Base-by-base conservation (phyloP, 768 basidiomycete species). In the Mycena floridula region DNA sequence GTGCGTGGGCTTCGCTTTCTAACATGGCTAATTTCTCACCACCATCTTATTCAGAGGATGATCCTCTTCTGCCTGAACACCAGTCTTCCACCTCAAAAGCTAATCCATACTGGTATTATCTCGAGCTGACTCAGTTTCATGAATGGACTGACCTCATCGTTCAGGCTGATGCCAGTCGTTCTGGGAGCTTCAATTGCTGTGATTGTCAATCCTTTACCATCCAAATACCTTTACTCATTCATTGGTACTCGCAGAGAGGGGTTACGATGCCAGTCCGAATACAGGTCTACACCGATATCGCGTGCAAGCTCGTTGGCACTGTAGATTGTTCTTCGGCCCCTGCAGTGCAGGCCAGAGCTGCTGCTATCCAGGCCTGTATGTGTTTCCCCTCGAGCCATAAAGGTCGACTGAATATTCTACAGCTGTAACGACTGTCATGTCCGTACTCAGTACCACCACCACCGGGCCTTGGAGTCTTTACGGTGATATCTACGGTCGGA, bases 391-490 rank as follows among this genome's bases (percentile, higher is more conserved):
- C 42, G 1, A 18, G 20, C 9, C 6, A 18, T 22, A 16, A 12
- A 24, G 7, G 9, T 11, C 21, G 20, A 42, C 12, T 36, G 8
- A 13, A 12, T 25, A 16, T 39, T 39, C 25, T 37, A 28, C 43
- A 76, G 75, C 79, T 40, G 79, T 94, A 61, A 82, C 82, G 2
- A 81, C 86, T 9, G 74, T 74, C 7, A 85, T 87, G 81, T 90
- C 88, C 42, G 58, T 78, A 6, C 69, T 96, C 30, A 85, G 87
- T 42, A 88, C 89, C 1, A 65, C 89, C 38, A 88, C 86, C 4
- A 89, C 89, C 0, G 89, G 86, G 0, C 87, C 83, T 66, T 96
- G 92, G 92, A 88, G 88, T 42, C 75, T 80, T 40, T 76, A 82
- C 32, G 83, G 87, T 8, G 91, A 94, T 59, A 63, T 70, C 7